Conservation (phyloP, 2,329 filamentous ascomycete genomes). For the Clonostachys rhizophaga region DNA sequence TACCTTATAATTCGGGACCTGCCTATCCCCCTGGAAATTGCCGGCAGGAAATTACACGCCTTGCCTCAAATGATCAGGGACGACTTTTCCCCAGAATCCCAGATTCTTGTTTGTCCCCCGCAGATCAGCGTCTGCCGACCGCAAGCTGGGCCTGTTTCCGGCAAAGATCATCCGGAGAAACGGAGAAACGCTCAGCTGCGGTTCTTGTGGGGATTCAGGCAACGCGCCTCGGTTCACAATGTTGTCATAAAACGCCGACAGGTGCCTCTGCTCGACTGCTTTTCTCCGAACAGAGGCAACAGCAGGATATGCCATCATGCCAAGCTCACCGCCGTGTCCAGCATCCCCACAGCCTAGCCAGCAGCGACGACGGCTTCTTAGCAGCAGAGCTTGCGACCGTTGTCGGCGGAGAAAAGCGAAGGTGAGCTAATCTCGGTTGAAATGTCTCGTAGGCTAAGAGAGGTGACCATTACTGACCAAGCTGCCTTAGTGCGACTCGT, state of each 20-base stretch:
- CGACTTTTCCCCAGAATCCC: no score
- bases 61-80: no score
- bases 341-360: no score
- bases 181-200: not conserved
- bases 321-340: no score
- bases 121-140: no score
- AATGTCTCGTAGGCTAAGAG: conserved; percentile 2
- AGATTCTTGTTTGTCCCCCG: no score
- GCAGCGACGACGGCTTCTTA: conserved; percentile 8
- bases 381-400: conserved; percentile 24
- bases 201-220: not conserved
- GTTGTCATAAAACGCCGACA: not conserved
- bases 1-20: no score
- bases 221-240: not conserved
- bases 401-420: conserved; percentile 28
- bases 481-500: conserved; percentile 4
- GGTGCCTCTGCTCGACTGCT: not conserved
- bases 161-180: not conserved
- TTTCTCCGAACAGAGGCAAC: not conserved
- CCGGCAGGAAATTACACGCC: no score
- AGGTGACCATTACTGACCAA: not conserved
- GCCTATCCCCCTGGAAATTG: no score
- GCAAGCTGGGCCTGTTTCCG: no score
- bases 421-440: conserved; percentile 8
- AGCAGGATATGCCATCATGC: not conserved